A percentile compares a stretch with the other conserved stretches of the same genome.
Conservation (phyloP, 1,284 basidiomycete genomes). For the Melanopsichium pennsylvanicum region DNA sequence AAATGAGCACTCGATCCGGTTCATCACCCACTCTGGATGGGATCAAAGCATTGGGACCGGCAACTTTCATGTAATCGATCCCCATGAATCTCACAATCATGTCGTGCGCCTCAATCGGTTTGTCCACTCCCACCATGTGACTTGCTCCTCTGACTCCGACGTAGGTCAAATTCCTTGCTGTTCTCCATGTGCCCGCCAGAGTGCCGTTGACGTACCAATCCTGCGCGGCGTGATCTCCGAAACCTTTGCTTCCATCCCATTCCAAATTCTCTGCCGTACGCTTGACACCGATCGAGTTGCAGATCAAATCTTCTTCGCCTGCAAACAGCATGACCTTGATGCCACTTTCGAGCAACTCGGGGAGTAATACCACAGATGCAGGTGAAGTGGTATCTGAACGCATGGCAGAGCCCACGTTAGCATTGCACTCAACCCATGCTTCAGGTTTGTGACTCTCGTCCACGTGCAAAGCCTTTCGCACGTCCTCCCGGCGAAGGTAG, state of each 20-base stretch:
- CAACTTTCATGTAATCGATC: slow-evolving; percentile 81
- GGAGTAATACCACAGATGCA: slow-evolving; percentile 80
- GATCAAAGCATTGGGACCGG: slow-evolving; percentile 75
- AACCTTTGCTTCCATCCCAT: slow-evolving; percentile 86
- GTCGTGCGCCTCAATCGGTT: slow-evolving; percentile 87
- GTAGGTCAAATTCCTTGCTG: slow-evolving; percentile 89
- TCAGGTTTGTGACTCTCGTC: slow-evolving; percentile 73
- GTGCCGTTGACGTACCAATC: slow-evolving; percentile 81
- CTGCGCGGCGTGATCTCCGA: slow-evolving; percentile 28
- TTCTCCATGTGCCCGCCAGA: slow-evolving; percentile 87
- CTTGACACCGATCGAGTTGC: slow-evolving; percentile 88
- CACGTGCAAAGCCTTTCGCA: slow-evolving; percentile 84
- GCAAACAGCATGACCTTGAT: slow-evolving; percentile 90
- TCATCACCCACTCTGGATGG: slow-evolving; percentile 79
- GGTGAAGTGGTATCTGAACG: slow-evolving; percentile 68
- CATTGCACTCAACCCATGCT: slow-evolving; percentile 87
- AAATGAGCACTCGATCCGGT: slow-evolving; percentile 68
- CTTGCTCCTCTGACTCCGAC: slow-evolving; percentile 77
- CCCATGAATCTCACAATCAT: slow-evolving; percentile 76
- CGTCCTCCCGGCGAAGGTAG: slow-evolving; percentile 84
- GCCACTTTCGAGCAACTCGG: slow-evolving; percentile 75
- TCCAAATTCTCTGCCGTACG: slow-evolving; percentile 80
- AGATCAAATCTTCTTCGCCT: slow-evolving; percentile 94
- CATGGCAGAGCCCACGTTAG: slow-evolving; percentile 76
- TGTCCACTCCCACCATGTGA: slow-evolving; percentile 80